Percentiles rank a stretch among this genome's conserved stretches.
Conservation (phyloP, 2,329 filamentous ascomycete species). For the Fusarium begoniae region DNA sequence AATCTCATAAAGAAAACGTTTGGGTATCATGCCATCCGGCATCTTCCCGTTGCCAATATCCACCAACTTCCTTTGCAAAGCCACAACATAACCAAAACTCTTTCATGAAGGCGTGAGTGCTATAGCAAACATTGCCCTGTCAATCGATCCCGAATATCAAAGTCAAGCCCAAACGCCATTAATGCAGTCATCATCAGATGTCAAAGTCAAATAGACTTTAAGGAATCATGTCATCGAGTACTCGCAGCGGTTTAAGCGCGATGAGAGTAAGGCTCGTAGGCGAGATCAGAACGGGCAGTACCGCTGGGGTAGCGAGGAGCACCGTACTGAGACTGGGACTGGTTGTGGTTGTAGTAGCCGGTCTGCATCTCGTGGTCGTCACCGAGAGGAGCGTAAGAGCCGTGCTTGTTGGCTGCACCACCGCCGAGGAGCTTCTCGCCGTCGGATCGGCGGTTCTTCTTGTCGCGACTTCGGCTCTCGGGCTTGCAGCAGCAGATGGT, state of each 20-base stretch:
- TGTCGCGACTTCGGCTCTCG: slow-evolving; percentile 47
- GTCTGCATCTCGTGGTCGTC: slow-evolving; percentile 49
- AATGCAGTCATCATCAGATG: slow-evolving; percentile 42
- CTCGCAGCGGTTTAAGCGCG: slow-evolving; percentile 52
- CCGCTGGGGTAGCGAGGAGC: slow-evolving; percentile 53
- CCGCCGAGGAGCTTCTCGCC: slow-evolving; percentile 63
- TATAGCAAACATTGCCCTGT: slow-evolving; percentile 1
- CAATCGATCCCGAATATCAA: slow-evolving; percentile 19
- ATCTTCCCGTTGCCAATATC: slow-evolving; percentile 28
- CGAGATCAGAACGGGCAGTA: slow-evolving; percentile 59
- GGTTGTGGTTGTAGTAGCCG: slow-evolving; percentile 51
- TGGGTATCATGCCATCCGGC: slow-evolving; percentile 39
- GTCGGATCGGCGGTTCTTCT: slow-evolving; percentile 49
- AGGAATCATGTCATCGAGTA: slow-evolving; percentile 28
- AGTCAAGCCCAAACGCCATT: slow-evolving; percentile 39
- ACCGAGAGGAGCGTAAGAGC: slow-evolving; percentile 49
- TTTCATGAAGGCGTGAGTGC: slow-evolving; percentile 24
- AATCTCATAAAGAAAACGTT: slow-evolving; percentile 12
- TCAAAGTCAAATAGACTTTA: slow-evolving; percentile 27
- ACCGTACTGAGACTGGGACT: slow-evolving; percentile 44
- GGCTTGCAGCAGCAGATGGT: slow-evolving; percentile 82
- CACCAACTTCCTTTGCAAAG: slow-evolving; percentile 3
- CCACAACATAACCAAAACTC: slow-evolving; percentile 9
- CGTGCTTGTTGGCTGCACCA: slow-evolving; percentile 47
- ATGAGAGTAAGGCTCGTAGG: slow-evolving; percentile 73